Evolutionary conservation across 257 asterid genomes (phyloP), one percentile per base, ranked within the genome.

Genomic region (Solanum phureja): DNA sequence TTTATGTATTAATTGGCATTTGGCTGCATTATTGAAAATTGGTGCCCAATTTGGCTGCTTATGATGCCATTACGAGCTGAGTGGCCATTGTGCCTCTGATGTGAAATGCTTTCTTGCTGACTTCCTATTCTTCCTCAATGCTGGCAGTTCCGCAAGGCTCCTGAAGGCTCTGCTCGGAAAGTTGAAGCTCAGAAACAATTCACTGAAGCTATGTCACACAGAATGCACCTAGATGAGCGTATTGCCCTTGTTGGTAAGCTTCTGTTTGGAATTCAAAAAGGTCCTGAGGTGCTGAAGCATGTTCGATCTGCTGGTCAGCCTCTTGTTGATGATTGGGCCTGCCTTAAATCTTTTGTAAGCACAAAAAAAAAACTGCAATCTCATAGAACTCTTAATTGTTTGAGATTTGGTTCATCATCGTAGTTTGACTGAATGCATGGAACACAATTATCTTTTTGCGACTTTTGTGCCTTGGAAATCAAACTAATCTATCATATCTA

Each of bases 301-400:
- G 88, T 92, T 52, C 93, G 96, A 66, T 93, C 98, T 71, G 83
- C 95, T 19, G 99, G 98, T 73, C 95, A 91, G 90, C 98, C 99
- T 87, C 97, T 97, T 73, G 98, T 92, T 79, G 94, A 95, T 91
- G 98, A 97, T 88, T 97, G 99, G 99, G 87, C 38, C 86, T 93
- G 99, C 94, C 95, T 97, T 49, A 97, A 94, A 92, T 94, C 98
- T 3, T 89, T 93, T 95, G 99, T 97, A 94, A 91, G 86, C 35
- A 23, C 42, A 46, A 81, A 74, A 1, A 16, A 42, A 16, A 40
- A 3, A 16, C 66, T 81, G 68, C 27, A 0, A 27, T 46, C 38
- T 46, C 21, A 3, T 52, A 82, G 29, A 49, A 38, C 7, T 82
- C 42, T 46, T 29, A 18, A 49, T 79, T 82, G 16, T 5, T 81